Percentiles rank a stretch among this genome's conserved stretches.
Conservation (phyloP, 805 yeast species). For the Candida cerambycidarum region DNA sequence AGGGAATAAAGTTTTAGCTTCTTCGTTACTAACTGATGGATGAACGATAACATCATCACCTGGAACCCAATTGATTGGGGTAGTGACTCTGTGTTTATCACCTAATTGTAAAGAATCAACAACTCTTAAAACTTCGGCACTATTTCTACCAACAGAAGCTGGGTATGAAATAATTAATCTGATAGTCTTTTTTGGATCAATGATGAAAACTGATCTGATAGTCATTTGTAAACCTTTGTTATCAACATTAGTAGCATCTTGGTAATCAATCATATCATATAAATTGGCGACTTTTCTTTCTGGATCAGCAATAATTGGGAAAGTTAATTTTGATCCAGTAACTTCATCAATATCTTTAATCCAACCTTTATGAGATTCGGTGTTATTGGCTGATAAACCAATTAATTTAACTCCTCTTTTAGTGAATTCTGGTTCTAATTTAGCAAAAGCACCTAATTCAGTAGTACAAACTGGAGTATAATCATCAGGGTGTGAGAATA, state of each 20-base stretch:
- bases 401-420: slow-evolving; percentile 83
- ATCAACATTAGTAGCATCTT: slow-evolving; percentile 66
- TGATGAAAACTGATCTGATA: slow-evolving; percentile 87
- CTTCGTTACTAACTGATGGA: slow-evolving; percentile 70
- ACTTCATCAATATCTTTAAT: slow-evolving; percentile 88
- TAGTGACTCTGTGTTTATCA: slow-evolving; percentile 79
- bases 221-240: slow-evolving; percentile 77
- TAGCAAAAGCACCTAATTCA: slow-evolving; percentile 91
- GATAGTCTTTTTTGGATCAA: slow-evolving; percentile 87
- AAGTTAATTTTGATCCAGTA: slow-evolving; percentile 70
- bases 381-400: slow-evolving; percentile 84
- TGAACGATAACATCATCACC: slow-evolving; percentile 94
- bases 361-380: slow-evolving; percentile 82
- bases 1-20: slow-evolving; percentile 73
- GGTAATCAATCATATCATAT: slow-evolving; percentile 71
- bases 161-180: slow-evolving; percentile 88
- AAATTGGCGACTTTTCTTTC: slow-evolving; percentile 75
- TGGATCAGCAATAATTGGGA: slow-evolving; percentile 90
- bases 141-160: slow-evolving; percentile 92
- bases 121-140: slow-evolving; percentile 88
- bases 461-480: slow-evolving; percentile 97
- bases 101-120: slow-evolving; percentile 84
- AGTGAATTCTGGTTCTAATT: slow-evolving; percentile 83
- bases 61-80: slow-evolving; percentile 88
- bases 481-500: slow-evolving; percentile 94